Evolutionary conservation across 495 filamentous ascomycete species (phyloP).

Genomic region (Patellaria atrata): DNA sequence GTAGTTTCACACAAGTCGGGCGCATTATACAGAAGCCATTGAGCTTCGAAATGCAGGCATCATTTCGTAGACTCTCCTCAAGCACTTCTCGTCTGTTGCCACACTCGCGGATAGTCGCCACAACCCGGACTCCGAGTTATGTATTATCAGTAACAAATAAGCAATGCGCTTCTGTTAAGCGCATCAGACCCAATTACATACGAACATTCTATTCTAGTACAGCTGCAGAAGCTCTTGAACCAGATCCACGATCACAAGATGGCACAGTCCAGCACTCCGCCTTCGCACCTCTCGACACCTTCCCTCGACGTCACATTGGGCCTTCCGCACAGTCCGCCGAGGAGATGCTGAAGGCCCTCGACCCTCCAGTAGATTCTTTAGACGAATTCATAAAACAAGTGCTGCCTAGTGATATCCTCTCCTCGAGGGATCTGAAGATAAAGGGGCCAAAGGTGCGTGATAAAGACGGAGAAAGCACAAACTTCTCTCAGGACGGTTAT

Average conservation of each 20-base stretch:
- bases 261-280: slow-evolving; percentile 20
- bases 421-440: slow-evolving; percentile 44
- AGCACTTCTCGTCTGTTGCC: not conserved
- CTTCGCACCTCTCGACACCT: slow-evolving; percentile 42
- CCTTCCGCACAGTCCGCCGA: slow-evolving; percentile 57
- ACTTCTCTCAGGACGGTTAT: slow-evolving; percentile 34
- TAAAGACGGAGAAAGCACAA: slow-evolving; percentile 1
- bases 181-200: not conserved
- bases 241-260: not conserved
- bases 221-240: slow-evolving; percentile 6
- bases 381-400: slow-evolving; percentile 88
- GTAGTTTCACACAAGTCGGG: not conserved
- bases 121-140: not conserved
- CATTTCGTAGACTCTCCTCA: not conserved
- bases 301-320: slow-evolving; percentile 83
- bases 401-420: slow-evolving; percentile 70
- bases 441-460: not conserved
- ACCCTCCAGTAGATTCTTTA: slow-evolving; percentile 56
- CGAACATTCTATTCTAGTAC: slow-evolving; percentile 11
- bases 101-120: not conserved
- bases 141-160: too few relatives aligned
- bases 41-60: not conserved
- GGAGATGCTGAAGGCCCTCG: slow-evolving; percentile 69
- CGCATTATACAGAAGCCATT: not conserved
- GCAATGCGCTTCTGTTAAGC: not conserved